These are phyloP conservation scores for Coniferiporia weirii DNA, from an alignment of 1,284 basidiomycete species.

Conservation along the genomic window DNA sequence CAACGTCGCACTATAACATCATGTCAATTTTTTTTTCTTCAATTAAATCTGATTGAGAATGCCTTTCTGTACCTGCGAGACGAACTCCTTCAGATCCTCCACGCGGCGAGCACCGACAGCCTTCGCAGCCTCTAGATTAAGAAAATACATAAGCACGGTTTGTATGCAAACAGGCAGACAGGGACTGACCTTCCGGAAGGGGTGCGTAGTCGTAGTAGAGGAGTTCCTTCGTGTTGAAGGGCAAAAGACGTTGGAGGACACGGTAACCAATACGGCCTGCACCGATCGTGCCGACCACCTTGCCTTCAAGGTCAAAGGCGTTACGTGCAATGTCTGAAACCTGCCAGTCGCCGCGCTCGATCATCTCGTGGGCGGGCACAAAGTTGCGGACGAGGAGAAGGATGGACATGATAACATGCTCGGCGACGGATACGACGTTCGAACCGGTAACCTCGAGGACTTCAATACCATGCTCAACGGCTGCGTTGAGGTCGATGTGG, in stretches of 20 bases:
- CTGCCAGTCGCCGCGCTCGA: conserved; percentile 80
- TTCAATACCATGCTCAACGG: conserved; percentile 78
- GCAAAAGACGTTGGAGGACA: conserved; percentile 81
- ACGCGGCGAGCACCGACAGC: conserved; percentile 73
- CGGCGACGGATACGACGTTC: conserved; percentile 89
- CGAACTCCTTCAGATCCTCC: conserved; percentile 81
- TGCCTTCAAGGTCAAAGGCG: conserved; percentile 86
- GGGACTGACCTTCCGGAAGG: conserved; percentile 57
- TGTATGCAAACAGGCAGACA: neutral
- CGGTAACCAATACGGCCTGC: conserved; percentile 87
- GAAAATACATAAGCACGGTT: neutral
- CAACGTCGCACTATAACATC: conserved; percentile 56
- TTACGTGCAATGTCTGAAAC: conserved; percentile 78
- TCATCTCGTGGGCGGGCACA: conserved; percentile 80
- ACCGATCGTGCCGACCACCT: conserved; percentile 87
- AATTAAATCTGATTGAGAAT: conserved; percentile 16
- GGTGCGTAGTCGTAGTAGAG: conserved; percentile 90
- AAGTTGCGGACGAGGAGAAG: conserved; percentile 87
- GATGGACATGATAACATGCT: conserved; percentile 85
- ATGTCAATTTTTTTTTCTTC: too few relatives aligned
- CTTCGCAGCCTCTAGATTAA: conserved; percentile 53
- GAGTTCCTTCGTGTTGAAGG: conserved; percentile 89
- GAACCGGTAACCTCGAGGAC: conserved; percentile 79
- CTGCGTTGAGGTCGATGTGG: conserved; percentile 88
- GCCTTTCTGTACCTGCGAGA: conserved; percentile 42